Conservation (phyloP, 2,329 filamentous ascomycete genomes). For the Diaporthe sp. region DNA sequence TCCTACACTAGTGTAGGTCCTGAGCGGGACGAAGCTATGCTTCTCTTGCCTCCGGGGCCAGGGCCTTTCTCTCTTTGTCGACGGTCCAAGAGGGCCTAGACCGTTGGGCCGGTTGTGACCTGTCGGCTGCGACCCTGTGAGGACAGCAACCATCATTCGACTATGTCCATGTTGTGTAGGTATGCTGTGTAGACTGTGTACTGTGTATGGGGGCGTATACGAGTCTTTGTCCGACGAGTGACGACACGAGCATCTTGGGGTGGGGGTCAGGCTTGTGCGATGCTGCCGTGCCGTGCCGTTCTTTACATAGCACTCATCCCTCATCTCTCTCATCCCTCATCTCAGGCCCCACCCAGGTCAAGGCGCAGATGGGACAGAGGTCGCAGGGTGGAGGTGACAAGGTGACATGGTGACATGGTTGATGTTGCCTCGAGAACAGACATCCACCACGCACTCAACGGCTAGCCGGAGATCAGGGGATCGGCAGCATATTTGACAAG, state of each 20-base stretch:
- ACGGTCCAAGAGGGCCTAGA: slow-evolving; percentile 14
- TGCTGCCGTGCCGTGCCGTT: neutral
- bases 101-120: slow-evolving; percentile 17
- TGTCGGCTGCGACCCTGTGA: slow-evolving; percentile 20
- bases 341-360: neutral
- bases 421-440: neutral
- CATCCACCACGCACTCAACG: neutral
- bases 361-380: too few species aligned
- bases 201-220: neutral
- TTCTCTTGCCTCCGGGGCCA: neutral
- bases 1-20: neutral
- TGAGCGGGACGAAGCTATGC: neutral
- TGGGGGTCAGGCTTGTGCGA: slow-evolving; percentile 4
- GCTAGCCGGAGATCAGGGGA: slow-evolving; percentile 8
- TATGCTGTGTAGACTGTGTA: neutral
- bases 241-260: neutral
- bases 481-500: slow-evolving; percentile 6
- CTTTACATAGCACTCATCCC: neutral
- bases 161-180: neutral
- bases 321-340: too few species aligned
- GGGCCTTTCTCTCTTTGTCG: neutral
- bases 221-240: neutral
- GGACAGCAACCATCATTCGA: neutral
- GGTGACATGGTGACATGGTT: neutral
- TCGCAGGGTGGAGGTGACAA: neutral